phyloP scores from a whole-genome alignment of 345 rosid species.

The Eucalyptus marginata region DNA sequence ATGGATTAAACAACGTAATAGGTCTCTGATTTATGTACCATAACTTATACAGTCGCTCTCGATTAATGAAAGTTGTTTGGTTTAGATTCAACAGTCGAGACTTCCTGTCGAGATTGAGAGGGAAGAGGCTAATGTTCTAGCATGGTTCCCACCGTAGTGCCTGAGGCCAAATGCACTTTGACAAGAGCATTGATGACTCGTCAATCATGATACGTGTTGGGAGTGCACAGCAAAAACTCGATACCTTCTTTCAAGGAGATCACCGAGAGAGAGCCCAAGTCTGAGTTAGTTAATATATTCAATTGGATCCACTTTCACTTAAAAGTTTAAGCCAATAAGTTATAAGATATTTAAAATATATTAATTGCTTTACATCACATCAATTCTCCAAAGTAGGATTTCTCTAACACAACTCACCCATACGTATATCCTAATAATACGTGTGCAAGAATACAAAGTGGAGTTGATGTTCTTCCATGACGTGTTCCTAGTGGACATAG shows the following conservation, averaged over 20 bases:
- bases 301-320: fast-evolving
- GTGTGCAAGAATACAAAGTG: slow-evolving; percentile 4
- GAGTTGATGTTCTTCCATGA: slow-evolving; percentile 19
- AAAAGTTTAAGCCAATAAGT: too few relatives aligned
- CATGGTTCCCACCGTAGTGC: slow-evolving; percentile 18
- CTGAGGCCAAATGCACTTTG: background rate
- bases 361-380: too few relatives aligned
- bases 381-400: too few relatives aligned
- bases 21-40: background rate
- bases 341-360: too few relatives aligned
- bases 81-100: slow-evolving; percentile 14
- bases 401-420: fast-evolving
- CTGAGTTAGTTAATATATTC: fast-evolving
- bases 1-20: background rate
- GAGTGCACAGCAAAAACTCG: too few relatives aligned
- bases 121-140: slow-evolving; percentile 40
- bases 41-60: background rate
- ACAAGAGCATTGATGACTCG: too few relatives aligned
- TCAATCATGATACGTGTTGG: too few relatives aligned
- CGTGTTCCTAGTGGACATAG: slow-evolving; percentile 63
- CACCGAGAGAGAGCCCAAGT: too few relatives aligned
- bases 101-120: slow-evolving; percentile 7
- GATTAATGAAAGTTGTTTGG: background rate
- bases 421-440: too few relatives aligned
- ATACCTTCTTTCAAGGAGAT: too few relatives aligned